A percentile compares a stretch with the other conserved stretches of the same genome.
These are phyloP conservation scores for Mycena haematopus DNA, from an alignment of 768 basidiomycete species.

Conservation along the genomic window DNA sequence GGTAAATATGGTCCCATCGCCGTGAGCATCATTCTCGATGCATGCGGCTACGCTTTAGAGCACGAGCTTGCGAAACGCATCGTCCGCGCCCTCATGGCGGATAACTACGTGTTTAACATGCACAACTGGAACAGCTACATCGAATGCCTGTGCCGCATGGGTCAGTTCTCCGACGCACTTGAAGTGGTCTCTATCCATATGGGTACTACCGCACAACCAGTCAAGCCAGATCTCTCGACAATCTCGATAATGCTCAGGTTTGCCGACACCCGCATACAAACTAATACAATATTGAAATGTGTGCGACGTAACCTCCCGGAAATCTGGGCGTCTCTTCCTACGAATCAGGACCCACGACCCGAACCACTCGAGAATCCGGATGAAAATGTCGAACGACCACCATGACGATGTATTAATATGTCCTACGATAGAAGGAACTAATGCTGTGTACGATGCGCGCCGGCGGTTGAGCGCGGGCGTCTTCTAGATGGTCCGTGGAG, in stretches of 20 bases:
- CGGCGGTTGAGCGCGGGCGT: constrained; percentile 45
- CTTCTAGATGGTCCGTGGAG: constrained; percentile 49
- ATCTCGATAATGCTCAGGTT: constrained; percentile 62
- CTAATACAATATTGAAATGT: constrained; percentile 51
- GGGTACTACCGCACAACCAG: constrained; percentile 49
- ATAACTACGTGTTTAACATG: constrained; percentile 59
- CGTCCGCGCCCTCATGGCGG: constrained; percentile 55
- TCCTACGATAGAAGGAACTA: neutral
- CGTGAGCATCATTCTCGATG: constrained; percentile 86
- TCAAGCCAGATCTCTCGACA: constrained; percentile 56
- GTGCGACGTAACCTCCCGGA: constrained; percentile 49
- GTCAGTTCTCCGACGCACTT: constrained; percentile 70
- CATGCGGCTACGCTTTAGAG: constrained; percentile 71
- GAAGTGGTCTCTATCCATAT: constrained; percentile 71
- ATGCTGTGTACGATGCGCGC: constrained; percentile 11
- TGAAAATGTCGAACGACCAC: constrained; percentile 11
- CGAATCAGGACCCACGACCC: constrained; percentile 23
- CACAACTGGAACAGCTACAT: constrained; percentile 85
- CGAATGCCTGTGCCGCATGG: constrained; percentile 83
- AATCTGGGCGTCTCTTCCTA: constrained; percentile 41
- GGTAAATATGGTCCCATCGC: constrained; percentile 64
- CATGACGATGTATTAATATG: constrained; percentile 27
- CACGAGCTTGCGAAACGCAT: constrained; percentile 59
- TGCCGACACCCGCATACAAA: constrained; percentile 49
- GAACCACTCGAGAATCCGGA: constrained; percentile 12